A percentile compares a stretch with the other conserved stretches of the same genome.
Evolutionary conservation across 2,329 filamentous ascomycete species (phyloP).

Genomic region (Colletotrichum sp.): DNA sequence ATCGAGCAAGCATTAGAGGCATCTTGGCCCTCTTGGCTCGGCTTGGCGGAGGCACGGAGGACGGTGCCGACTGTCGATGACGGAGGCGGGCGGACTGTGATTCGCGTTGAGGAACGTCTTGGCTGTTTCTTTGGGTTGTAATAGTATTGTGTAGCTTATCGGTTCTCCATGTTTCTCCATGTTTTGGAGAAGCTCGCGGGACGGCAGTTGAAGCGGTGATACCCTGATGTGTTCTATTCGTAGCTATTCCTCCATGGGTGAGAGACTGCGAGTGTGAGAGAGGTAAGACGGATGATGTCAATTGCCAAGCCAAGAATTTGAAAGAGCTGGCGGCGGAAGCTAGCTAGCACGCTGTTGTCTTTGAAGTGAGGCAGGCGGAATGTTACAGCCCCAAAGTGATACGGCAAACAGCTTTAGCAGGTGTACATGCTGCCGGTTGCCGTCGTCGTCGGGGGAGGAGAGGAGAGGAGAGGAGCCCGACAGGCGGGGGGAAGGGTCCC

Average conservation of each 20-base stretch:
- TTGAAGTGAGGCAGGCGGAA: no score
- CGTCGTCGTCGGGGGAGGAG: background rate
- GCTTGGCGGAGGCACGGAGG: background rate
- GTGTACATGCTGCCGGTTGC: no score
- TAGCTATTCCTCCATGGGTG: no score
- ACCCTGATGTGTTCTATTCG: no score
- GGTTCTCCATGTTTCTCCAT: no score
- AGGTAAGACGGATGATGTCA: background rate
- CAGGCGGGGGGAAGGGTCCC: no score
- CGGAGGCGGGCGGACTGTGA: background rate
- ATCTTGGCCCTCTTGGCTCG: slow-evolving; percentile 12
- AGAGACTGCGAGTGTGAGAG: background rate
- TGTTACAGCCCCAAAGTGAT: no score
- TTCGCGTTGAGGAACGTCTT: background rate
- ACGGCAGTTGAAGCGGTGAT: no score
- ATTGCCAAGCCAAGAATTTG: background rate
- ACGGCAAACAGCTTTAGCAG: no score
- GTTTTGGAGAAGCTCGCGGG: no score
- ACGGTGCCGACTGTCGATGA: background rate
- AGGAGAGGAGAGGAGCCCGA: background rate
- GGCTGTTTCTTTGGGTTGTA: background rate
- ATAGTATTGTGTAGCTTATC: background rate
- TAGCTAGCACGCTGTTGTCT: background rate
- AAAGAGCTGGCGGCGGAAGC: background rate
- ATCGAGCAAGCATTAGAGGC: background rate